These are phyloP conservation scores for Paraconiothyrium brasiliense DNA, from an alignment of 2,329 filamentous ascomycete genomes.

Conservation along the genomic window DNA sequence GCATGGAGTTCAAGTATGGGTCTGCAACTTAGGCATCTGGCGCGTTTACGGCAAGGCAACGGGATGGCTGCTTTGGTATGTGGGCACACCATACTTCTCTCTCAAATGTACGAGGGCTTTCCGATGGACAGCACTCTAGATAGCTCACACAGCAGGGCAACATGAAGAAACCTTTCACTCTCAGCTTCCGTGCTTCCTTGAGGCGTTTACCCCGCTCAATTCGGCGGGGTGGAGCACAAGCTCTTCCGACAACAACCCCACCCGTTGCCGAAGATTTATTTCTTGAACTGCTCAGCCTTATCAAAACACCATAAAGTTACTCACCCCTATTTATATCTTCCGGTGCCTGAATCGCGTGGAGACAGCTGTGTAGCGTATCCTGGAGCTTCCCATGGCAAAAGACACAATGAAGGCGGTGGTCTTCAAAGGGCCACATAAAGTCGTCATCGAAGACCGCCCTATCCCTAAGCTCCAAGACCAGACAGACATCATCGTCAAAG, in stretches of 20 bases:
- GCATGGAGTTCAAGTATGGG: constrained; percentile 16
- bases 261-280: background rate
- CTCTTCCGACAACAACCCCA: constrained; percentile 8
- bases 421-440: constrained; percentile 79
- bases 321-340: background rate
- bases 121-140: background rate
- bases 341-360: no score
- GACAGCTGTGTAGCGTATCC: background rate
- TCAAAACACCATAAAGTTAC: background rate
- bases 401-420: constrained; percentile 84
- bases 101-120: background rate
- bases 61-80: constrained; percentile 16
- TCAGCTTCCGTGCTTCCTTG: constrained; percentile 13
- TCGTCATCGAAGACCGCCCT: constrained; percentile 81
- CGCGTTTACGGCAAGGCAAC: constrained; percentile 12
- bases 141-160: constrained; percentile 18
- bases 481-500: constrained; percentile 83
- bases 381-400: constrained; percentile 26
- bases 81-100: constrained; percentile 7
- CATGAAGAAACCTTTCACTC: constrained; percentile 11
- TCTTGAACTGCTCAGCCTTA: background rate
- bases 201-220: constrained; percentile 20
- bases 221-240: constrained; percentile 14
- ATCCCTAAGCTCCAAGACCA: constrained; percentile 76
- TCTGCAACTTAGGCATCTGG: constrained; percentile 15